Evolutionary conservation across 2,329 filamentous ascomycete genomes (phyloP), one percentile per base, ranked within the genome.

Genomic region (Cladosporium sp.): DNA sequence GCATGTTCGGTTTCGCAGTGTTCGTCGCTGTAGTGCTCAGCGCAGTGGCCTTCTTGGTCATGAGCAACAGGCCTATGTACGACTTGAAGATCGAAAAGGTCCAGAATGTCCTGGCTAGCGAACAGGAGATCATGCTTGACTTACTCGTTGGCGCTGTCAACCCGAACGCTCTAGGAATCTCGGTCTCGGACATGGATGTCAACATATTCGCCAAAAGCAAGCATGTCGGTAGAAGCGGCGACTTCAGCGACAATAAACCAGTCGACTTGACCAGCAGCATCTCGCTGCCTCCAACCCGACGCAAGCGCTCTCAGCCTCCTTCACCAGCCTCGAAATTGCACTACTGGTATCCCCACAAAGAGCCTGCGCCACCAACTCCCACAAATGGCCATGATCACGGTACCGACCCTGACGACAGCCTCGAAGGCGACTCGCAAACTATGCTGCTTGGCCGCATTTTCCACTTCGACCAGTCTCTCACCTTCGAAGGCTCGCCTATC

Each of bases 171-270:
- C 90, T 98, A 47, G 88, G 92, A 1, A 90, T 99, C 51, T 90
- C 90, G 2, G 88, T 99, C 44, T 89, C 91, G 69, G 89, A 93
- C 57, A 90, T 96, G 75, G 93, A 98, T 76, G 84, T 98, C 66
- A 93, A 96, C 74, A 86, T 99, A 36, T 98, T 98, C 78, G 95
- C 95, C 34, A 97, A 96, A 79, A 97, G 93, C 67, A 92, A 91
- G 67, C 91, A 94, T 75, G 91, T 94, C 28, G 61, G 61, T 26
- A 64, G 38, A 15, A 64, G 61, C 49, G 51, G 57, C 55, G 63
- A 59, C 55, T 59, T 59, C 14, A 18, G 41, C 21, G 54, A 41
- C 41, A 34, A 55, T 32, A 65, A 59, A 21, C 18, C n/a, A 34
- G 41, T 32, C 11, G 21, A 18, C 32, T 21, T 65, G 34, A 47